A percentile compares a stretch with the other conserved stretches of the same genome.
These are phyloP conservation scores for Fusarium abutilonis DNA, from an alignment of 2,329 filamentous ascomycete genomes.

Conservation along the genomic window DNA sequence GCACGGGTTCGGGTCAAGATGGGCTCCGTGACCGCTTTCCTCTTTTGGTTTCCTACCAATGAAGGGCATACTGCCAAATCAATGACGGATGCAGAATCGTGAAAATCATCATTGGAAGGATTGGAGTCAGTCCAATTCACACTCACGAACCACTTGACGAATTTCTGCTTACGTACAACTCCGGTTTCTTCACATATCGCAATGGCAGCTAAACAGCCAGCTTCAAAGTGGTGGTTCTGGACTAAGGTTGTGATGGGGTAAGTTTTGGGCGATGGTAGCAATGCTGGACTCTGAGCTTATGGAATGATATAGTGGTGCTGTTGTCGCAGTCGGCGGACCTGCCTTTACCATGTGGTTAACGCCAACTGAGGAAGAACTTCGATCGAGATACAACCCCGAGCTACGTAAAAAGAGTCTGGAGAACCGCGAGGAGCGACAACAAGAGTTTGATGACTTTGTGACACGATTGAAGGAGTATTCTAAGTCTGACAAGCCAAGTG, in stretches of 20 bases:
- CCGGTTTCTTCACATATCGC: background rate
- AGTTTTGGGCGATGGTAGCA: conserved; percentile 48
- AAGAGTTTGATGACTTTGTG: conserved; percentile 92
- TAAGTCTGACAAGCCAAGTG: conserved; percentile 92
- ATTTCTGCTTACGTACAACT: background rate
- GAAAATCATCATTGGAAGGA: conserved; percentile 46
- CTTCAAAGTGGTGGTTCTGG: conserved; percentile 65
- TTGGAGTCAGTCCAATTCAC: conserved; percentile 3
- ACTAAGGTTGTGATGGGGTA: conserved; percentile 78
- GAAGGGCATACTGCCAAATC: conserved; percentile 44
- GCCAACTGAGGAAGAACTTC: conserved; percentile 91
- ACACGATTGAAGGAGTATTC: conserved; percentile 84
- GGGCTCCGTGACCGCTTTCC: conserved; percentile 43
- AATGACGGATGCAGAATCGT: conserved; percentile 46
- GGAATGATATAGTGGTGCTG: conserved; percentile 66
- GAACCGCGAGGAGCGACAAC: conserved; percentile 75
- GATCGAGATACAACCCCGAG: conserved; percentile 92
- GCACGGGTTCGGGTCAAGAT: conserved; percentile 24
- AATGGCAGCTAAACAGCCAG: conserved; percentile 56
- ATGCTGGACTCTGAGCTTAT: conserved; percentile 21
- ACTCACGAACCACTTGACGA: conserved; percentile 1
- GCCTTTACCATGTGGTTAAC: conserved; percentile 81
- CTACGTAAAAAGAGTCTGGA: conserved; percentile 90
- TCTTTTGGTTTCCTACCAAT: conserved; percentile 9
- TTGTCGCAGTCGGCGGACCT: conserved; percentile 84